These are phyloP conservation scores for Kernera saxatilis DNA, from an alignment of 345 rosid genomes.

Conservation along the genomic window DNA sequence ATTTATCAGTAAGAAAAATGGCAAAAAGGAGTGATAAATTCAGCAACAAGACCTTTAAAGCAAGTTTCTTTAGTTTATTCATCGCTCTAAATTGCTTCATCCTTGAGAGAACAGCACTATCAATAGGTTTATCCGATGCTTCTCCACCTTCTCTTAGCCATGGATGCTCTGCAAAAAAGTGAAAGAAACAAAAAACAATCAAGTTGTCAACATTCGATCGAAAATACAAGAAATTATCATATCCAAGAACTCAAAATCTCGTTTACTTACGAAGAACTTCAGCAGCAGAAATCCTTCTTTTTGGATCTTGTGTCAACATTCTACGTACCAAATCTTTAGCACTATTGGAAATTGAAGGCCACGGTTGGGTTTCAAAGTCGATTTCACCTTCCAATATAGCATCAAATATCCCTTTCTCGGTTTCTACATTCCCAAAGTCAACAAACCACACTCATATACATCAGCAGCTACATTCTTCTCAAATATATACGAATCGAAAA, in stretches of 20 bases:
- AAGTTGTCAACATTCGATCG: not conserved
- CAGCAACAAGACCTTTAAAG: conserved; percentile 51
- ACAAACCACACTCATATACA: not conserved
- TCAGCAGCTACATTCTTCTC: not conserved
- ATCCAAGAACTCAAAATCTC: not conserved
- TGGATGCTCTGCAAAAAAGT: conserved; percentile 46
- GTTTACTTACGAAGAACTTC: conserved; percentile 64
- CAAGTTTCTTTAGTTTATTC: conserved; percentile 92
- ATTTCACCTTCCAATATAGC: conserved; percentile 69
- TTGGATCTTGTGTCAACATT: conserved; percentile 74
- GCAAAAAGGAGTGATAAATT: not conserved
- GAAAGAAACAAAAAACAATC: not conserved
- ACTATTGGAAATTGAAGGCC: conserved; percentile 75
- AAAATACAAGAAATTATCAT: not conserved
- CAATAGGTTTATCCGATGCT: conserved; percentile 83
- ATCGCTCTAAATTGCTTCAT: conserved; percentile 93
- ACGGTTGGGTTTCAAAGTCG: conserved; percentile 67
- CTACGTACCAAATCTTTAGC: conserved; percentile 77
- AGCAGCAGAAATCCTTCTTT: conserved; percentile 58
- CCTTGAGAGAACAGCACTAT: conserved; percentile 82
- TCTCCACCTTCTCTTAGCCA: conserved; percentile 67
- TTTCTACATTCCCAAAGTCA: conserved; percentile 41
- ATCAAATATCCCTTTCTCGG: conserved; percentile 73
- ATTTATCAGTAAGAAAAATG: not conserved
- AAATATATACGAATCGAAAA: not conserved